Evolutionary conservation across 257 asterid genomes (phyloP), one percentile per base, ranked within the genome.

Genomic region (Primulina tabacum): DNA sequence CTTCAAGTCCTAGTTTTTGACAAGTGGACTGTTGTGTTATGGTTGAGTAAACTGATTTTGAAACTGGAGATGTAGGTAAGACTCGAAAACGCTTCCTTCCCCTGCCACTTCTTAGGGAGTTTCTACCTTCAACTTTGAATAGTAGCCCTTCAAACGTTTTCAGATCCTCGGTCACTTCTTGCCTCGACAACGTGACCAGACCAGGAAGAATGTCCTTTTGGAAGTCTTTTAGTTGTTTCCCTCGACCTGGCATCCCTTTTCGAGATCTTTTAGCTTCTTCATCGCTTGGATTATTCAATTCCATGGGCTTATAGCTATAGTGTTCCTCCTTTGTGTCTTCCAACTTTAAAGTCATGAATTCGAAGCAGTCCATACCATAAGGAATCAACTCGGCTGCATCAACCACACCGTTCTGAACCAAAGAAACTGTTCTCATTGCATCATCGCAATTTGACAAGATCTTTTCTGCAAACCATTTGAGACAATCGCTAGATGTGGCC

Each of bases 121-220:
- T 64, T 70, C 71, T 21, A 6, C 86, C 89, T 62, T 71, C 79
- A 18, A 73, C 79, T 65, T 76, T 85, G 18, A 47, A 2, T 60
- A 80, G 18, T 70, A 90, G 59, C 80, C 83, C 92, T 53, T 85
- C 87, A 21, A 90, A 79, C 32, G 86, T 75, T 77, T 86, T 90
- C 75, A 90, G 68, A 78, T 90, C 97, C 85, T 88, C 90, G 2
- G 78, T 76, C 79, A 90, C 84, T 74, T 88, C 85, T 43, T 78
- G 85, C 63, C 89, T 86, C 0, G 97, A 81, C 64, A 90, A 66
- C 53, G 93, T 78, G 34, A 78, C 79, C 64, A 90, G 53, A n/a
- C 88, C 78, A 0, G 97, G 95, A 70, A 90, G 92, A 30, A 88
- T 61, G 72, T 88, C 93, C 75, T 86, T 74, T 34, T 86, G 93